Evolutionary conservation across 768 basidiomycete species (phyloP), one percentile per base, ranked within the genome.

Genomic region (Gymnopilus dilepis): DNA sequence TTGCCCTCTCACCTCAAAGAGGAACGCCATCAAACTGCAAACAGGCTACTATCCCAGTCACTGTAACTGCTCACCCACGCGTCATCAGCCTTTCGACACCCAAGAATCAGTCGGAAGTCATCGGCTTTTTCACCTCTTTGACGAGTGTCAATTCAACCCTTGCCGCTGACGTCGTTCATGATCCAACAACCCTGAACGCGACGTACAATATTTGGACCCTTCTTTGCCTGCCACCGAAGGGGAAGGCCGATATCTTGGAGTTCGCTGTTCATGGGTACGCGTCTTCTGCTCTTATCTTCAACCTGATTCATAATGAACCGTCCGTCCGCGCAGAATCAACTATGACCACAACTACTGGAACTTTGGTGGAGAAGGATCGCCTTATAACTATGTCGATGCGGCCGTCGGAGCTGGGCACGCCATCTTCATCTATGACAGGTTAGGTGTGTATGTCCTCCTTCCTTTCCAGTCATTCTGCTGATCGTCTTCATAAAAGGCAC

Each of bases 271-370:
- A 72, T 55, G 70, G 67, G 70, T 72, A 57, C 6, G 61, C 28
- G 30, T 55, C 34, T 22, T 21, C 24, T 40, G 1, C 11, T 6
- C 41, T 19, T 42, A 42, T 42, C 41, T 5, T 24, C 0, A 15
- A 5, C 24, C 15, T 47, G 17, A 22, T 42, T 19, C 19, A 2
- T 17, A 22, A 42, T 42, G 4, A 17, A 19, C 41, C 17, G 2
- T 22, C 19, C 19, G 41, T 42, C 11, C n/a, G 15, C 40, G 12
- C 19, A 72, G 70, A 1, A 58, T 67, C 43, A 64, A 64, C 7
- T 70, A 66, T 45, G 70, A 69, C 34, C 69, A 72, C 61, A 60
- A 56, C 12, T 70, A 72, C 56, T 72, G 69, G 67, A 65, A 60
- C 19, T 63, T 70, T 19, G 68, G 66, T 21, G 66, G 65, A 11